Evolutionary conservation across 331 rosid genomes (phyloP), one percentile per base, ranked within the genome.

Genomic region (Rhamnella rubrinervis): DNA sequence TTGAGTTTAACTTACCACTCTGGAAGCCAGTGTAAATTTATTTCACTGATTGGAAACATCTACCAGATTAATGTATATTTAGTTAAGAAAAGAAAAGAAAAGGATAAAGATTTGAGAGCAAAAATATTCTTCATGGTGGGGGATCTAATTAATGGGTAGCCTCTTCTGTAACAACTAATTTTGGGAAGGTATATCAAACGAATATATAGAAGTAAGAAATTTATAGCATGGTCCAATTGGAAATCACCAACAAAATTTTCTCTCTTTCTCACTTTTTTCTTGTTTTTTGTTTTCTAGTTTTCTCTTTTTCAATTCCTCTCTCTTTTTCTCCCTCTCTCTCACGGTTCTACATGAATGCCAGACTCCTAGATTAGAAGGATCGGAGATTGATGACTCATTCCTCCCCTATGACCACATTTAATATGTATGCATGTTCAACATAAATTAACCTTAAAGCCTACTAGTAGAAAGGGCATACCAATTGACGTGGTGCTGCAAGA

Each of bases 401-500:
- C 14, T 44, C 15, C 49, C 49, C 37, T 59, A 31, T 41, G 25
- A 49, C 39, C 51, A 71, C 11, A 21, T 41, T 51, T 19, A 52
- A 17, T 38, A 28, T 31, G 46, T n/a, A 8, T 2, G 28, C 17
- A 4, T 68, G 23, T 39, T 52, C 31, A 44, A 44, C 12, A 59
- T 49, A 72, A 66, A 37, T 72, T 9, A 55, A 81, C 61, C 21
- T 55, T 55, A 37, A 72, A 25, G 67, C 16, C 79, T 39, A 56
- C 59, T 23, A 70, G 65, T 39, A 81, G 66, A 66, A 65, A 59
- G 53, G 53, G 61, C 82, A 60, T 89, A 95, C 97, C 95, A 95
- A 70, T 70, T 70, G 80, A 75, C 89, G 65, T 65, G 96, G 90
- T 60, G 97, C 96, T 73, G 80, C 79, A 78, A 95, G 63, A 81